Evolutionary conservation across 1,139 yeast genomes (phyloP), one percentile per base, ranked within the genome.

Genomic region (Geotrichum fermentans): DNA sequence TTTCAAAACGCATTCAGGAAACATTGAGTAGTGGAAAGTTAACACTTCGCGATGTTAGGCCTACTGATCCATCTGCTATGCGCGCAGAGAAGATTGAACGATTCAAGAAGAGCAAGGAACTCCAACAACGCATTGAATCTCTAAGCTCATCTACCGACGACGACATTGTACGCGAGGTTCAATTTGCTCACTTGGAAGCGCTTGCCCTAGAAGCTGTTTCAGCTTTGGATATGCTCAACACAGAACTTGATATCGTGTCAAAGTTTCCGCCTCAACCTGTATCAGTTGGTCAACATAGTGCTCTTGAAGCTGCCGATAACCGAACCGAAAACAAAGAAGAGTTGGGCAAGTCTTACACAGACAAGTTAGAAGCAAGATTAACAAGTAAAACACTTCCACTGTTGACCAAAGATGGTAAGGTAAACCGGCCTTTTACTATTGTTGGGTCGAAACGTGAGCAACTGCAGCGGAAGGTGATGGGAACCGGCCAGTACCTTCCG

Each of bases 401-500:
- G 69, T 55, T 61, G 67, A 50, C 79, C 17, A 44, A 53, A 10
- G 78, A 78, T 45, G 97, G 97, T 2, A 84, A 82, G 63, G 83
- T 89, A 1, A 67, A 87, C 36, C 78, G 85, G 56, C 97, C 97
- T 6, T 92, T 92, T 65, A 86, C 94, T 0, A 76, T 92, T 28
- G 79, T 88, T 5, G 54, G 61, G 20, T 72, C 80, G 4, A 68
- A 72, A 40, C 73, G 85, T 48, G 77, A 80, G 22, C 78, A 81
- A 40, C 59, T 87, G 20, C 73, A 75, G 51, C 69, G 73, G 24
- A 79, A 81, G 57, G 96, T 90, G 0, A 81, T 79, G 61, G 97
- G 97, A 1, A 87, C 95, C 1, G 98, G 97, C 0, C 97, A 92
- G 66, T 81, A 78, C 33, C 72, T 92, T 35, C 99, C 99, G 1